phyloP scores from a whole-genome alignment of 345 rosid species.

The Melaleuca alternifolia region DNA sequence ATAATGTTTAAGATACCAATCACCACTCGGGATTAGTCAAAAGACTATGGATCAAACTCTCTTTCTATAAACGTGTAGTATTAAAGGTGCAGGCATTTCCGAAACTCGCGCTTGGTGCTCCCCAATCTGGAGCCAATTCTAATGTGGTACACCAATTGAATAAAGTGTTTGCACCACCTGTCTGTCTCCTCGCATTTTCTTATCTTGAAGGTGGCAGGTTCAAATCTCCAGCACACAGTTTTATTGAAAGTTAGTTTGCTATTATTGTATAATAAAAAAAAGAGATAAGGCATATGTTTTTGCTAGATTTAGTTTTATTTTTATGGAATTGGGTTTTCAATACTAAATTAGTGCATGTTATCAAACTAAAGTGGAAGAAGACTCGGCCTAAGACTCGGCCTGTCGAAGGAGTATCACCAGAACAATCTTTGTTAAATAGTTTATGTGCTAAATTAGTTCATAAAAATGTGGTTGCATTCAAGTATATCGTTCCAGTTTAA shows the following conservation, averaged over 20 bases:
- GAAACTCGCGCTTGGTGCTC: not conserved
- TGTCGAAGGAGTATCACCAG: not conserved
- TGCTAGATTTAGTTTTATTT: not conserved
- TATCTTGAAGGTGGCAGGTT: not conserved
- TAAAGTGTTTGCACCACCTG: not conserved
- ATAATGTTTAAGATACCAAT: not conserved
- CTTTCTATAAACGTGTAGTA: not conserved
- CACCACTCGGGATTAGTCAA: not conserved
- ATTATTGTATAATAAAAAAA: not conserved
- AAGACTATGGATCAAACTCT: not conserved
- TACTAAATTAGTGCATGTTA: not conserved
- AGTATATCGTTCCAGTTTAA: not conserved
- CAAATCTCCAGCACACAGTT: not conserved
- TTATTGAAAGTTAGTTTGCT: no score
- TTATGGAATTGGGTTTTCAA: not conserved
- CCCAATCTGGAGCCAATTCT: not conserved
- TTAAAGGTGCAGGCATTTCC: not conserved
- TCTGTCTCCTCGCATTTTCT: not conserved
- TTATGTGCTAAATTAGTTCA: not conserved
- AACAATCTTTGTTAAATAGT: not conserved
- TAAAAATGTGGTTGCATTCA: not conserved
- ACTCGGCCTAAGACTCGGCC: no score
- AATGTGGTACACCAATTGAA: not conserved
- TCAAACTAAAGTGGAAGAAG: not conserved
- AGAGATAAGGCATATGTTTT: not conserved